Base-by-base conservation (phyloP, 2,329 filamentous ascomycete genomes). In the Leptodontidium sp. region DNA sequence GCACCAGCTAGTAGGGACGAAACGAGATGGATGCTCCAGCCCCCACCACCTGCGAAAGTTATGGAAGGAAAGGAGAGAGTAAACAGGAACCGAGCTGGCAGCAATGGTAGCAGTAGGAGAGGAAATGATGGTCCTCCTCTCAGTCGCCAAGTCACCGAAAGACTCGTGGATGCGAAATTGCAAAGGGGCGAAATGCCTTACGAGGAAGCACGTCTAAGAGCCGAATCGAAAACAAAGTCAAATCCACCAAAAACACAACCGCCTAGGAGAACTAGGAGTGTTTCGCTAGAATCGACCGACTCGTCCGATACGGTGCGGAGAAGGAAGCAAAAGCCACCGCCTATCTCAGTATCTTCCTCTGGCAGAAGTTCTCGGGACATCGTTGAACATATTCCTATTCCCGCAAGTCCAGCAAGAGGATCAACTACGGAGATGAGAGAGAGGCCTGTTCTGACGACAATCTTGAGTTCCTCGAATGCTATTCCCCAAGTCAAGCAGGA, bases 11-110 rank as follows among this genome's bases (percentile, higher is more conserved):
- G 87, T 77, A 88, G 84, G 76, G 88, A 89, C 65, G 93, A 92
- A 69, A 91, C 92, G 65, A 87, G 86, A 76, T 98, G 94, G 94
- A 97, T 98, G 94, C 83, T 97, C 63, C 93, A 97, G 77, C 94
- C 94, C 1, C 93, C 94, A 1, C 94, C 94, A n/a, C 88, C 91
- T 43, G 93, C 94, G 67, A 94, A 91, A 78, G 85, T 97, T 69
- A 98, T 98, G 94, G 92, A 91, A 72, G 94, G 94, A 73, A 96
- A 94, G 78, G 88, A 92, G 45, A 88, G 88, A 38, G 89, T 91
- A 24, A 88, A 85, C 75, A 83, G 90, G 65, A 90, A 87, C 57
- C 68, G 83, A 26, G 87, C 77, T 5, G 73, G 70, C 24, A 79
- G 77, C 57, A 75, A 74, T 65, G 73, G 72, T 4, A 78, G 76